These are phyloP conservation scores for Starmerella sirachaensis DNA, from an alignment of 805 yeast genomes.

Conservation along the genomic window DNA sequence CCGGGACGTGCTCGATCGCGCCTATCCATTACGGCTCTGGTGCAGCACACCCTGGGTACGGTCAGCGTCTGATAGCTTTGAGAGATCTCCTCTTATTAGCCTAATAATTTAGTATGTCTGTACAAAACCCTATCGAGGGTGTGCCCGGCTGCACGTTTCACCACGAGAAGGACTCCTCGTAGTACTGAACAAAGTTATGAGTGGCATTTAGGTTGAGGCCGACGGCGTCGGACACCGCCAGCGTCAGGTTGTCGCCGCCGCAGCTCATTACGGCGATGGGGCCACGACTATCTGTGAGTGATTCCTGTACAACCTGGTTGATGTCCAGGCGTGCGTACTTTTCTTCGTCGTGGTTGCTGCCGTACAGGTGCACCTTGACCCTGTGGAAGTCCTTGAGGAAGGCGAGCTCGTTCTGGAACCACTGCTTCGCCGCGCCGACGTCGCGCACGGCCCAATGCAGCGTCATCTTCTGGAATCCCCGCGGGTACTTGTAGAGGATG, in stretches of 20 bases:
- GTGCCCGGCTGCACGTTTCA: slow-evolving; percentile 16
- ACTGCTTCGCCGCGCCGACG: slow-evolving; percentile 21
- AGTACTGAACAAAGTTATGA: slow-evolving; percentile 46
- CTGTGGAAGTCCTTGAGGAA: slow-evolving; percentile 20
- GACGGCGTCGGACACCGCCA: slow-evolving; percentile 40
- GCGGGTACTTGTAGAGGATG: slow-evolving; percentile 29
- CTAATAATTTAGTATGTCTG: neutral
- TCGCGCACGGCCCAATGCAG: slow-evolving; percentile 17
- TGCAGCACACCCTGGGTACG: too few species aligned
- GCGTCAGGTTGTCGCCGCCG: slow-evolving; percentile 52
- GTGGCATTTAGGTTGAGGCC: slow-evolving; percentile 32
- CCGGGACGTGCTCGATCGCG: too few species aligned
- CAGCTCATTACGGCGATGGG: slow-evolving; percentile 47
- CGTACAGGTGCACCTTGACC: slow-evolving; percentile 13
- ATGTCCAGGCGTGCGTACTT: slow-evolving; percentile 15
- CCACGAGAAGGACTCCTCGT: slow-evolving; percentile 65
- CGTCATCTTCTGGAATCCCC: slow-evolving; percentile 8
- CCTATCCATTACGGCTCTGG: too few species aligned
- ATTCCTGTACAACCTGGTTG: slow-evolving; percentile 28
- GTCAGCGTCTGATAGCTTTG: too few species aligned
- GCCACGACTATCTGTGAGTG: slow-evolving; percentile 31
- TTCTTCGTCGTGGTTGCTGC: slow-evolving; percentile 6
- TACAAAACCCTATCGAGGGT: neutral
- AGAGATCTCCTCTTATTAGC: too few species aligned
- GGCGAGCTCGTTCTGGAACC: slow-evolving; percentile 37